Evolutionary conservation across 2,329 filamentous ascomycete genomes (phyloP), one percentile per base, ranked within the genome.

Genomic region (Dothistroma septosporum): DNA sequence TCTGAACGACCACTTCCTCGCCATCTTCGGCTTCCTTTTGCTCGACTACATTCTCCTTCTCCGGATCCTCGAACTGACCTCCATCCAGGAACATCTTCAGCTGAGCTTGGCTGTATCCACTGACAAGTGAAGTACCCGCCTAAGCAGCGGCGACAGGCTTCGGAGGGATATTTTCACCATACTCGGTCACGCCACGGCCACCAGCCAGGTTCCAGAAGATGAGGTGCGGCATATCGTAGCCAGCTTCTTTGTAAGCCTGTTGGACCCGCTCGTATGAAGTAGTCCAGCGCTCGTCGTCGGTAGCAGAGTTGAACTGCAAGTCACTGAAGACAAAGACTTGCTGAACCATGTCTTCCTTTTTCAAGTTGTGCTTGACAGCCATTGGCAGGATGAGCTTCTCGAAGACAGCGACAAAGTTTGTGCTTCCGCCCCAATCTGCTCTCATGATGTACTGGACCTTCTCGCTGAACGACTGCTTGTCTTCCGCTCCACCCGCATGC

Each of bases 131-230:
- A 4, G 79, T 81, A 24, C 80, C 79, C 41, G 70, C 61, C 55
- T 82, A 73, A 0, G 76, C 74, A n/a, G 74, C 75, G 1, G 71
- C 77, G 4, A 82, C 78, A 0, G 82, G 82, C 72, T 84, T 85
- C 5, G 78, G 77, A 0, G 77, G 78, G 2, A 64, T 72, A 12
- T 61, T 54, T 35, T 69, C 63, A 7, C 63, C 61, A 19, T 62
- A 64, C 1, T 69, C 69, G 21, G 66, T 32, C 11, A 35, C 21
- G 24, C 44, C 72, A 31, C 66, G 70, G 0, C 76, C 75, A 9
- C 77, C 79, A 0, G 82, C 81, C 19, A 86, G 74, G 66, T 85
- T 85, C 84, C 83, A 86, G 69, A 84, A 86, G 2, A 86, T 75
- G n/a, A 87, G 72, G 69, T 83, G 77, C 0, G 84, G 84, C 72